These are phyloP conservation scores for Aurifilum marmelostoma DNA, from an alignment of 2,329 filamentous ascomycete genomes.

Conservation along the genomic window DNA sequence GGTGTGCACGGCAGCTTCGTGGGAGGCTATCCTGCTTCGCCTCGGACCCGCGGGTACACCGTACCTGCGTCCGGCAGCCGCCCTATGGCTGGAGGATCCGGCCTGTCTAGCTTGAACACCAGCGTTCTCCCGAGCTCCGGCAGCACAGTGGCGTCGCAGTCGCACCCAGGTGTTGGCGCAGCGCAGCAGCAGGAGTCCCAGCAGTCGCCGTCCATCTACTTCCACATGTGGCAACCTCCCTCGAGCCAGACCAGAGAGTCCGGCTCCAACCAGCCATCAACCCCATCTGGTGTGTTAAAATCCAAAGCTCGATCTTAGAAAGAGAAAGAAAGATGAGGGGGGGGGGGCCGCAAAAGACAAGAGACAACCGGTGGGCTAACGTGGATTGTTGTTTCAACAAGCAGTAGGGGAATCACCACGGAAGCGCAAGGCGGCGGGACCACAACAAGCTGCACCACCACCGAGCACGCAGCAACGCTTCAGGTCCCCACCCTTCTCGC, in stretches of 20 bases:
- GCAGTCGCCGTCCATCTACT: constrained; percentile 78
- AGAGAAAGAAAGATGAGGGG: constrained; percentile 9
- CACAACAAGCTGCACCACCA: constrained; percentile 51
- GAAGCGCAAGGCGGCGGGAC: constrained; percentile 77
- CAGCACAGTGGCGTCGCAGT: constrained; percentile 45
- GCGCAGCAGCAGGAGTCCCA: constrained; percentile 64
- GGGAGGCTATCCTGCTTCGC: constrained; percentile 50
- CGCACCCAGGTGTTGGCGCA: constrained; percentile 56
- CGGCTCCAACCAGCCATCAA: constrained; percentile 67
- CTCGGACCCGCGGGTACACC: constrained; percentile 54
- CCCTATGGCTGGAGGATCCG: constrained; percentile 41
- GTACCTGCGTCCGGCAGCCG: constrained; percentile 45
- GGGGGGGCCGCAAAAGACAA: constrained; percentile 31
- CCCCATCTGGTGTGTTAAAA: constrained; percentile 74
- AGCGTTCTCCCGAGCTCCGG: constrained; percentile 47
- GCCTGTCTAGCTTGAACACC: constrained; percentile 50
- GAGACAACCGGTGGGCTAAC: constrained; percentile 45
- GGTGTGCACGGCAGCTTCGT: constrained; percentile 46
- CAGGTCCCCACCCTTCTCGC: constrained; percentile 60
- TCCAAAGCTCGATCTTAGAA: constrained; percentile 49
- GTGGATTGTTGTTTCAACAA: constrained; percentile 47
- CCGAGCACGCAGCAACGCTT: constrained; percentile 50
- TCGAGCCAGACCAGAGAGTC: constrained; percentile 60
- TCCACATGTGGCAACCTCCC: constrained; percentile 92
- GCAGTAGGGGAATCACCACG: constrained; percentile 75